Evolutionary conservation across 2,329 filamentous ascomycete species (phyloP).

Genomic region (Penicillium brasilianum): DNA sequence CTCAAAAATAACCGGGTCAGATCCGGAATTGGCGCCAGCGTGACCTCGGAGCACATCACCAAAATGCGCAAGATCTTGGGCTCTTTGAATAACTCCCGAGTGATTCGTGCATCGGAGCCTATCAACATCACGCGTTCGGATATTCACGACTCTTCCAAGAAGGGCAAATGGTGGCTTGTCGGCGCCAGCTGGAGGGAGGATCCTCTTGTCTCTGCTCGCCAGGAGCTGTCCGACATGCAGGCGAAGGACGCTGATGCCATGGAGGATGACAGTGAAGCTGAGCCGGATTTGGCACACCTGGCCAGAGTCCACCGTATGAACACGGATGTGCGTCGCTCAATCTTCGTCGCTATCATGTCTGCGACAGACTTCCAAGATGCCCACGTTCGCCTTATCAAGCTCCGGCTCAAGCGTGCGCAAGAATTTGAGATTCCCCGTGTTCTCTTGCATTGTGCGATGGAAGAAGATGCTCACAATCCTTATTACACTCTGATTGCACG

Average conservation of each 20-base stretch:
- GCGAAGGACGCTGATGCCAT: constrained; percentile 15
- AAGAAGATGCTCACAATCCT: constrained; percentile 84
- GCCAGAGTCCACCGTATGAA: constrained; percentile 84
- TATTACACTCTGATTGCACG: constrained; percentile 89
- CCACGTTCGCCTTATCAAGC: constrained; percentile 75
- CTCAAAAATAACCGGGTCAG: constrained; percentile 94
- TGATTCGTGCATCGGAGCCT: constrained; percentile 76
- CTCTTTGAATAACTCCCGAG: constrained; percentile 68
- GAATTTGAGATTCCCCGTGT: constrained; percentile 86
- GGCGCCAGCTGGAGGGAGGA: constrained; percentile 81
- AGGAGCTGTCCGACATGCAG: constrained; percentile 36
- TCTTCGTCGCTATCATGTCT: constrained; percentile 89
- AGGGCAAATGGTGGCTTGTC: constrained; percentile 98
- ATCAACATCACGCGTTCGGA: constrained; percentile 81
- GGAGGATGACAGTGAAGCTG: constrained; percentile 41
- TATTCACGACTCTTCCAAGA: constrained; percentile 80
- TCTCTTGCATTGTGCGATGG: constrained; percentile 82
- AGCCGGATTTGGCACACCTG: constrained; percentile 72
- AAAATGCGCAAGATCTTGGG: constrained; percentile 89
- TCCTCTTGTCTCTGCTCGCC: constrained; percentile 42
- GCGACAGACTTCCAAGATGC: constrained; percentile 84
- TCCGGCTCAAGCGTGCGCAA: constrained; percentile 84
- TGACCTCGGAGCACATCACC: constrained; percentile 80
- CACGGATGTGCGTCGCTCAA: constrained; percentile 83
- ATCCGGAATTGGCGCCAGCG: constrained; percentile 69